Evolutionary conservation across 2,329 filamentous ascomycete species (phyloP).

Genomic region (Stagonosporopsis chrysanthemi): DNA sequence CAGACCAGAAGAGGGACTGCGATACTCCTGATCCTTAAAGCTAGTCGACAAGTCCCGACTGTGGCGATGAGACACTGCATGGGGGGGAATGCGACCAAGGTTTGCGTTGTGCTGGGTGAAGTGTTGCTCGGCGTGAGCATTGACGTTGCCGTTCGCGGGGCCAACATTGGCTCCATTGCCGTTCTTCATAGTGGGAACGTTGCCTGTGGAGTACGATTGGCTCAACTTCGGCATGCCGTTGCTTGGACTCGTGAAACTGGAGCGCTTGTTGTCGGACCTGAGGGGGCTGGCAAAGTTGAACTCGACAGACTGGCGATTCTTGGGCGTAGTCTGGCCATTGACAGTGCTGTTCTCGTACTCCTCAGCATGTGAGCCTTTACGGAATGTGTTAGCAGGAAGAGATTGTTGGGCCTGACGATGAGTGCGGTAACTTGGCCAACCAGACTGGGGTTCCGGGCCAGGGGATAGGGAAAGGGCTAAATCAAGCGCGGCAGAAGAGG

Average conservation of each 20-base stretch:
- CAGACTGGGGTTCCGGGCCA: conserved; percentile 65
- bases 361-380: conserved; percentile 50
- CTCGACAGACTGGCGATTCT: conserved; percentile 58
- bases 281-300: conserved; percentile 51
- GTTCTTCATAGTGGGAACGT: conserved; percentile 85
- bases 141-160: conserved; percentile 35
- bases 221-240: conserved; percentile 77
- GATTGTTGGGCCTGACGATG: conserved; percentile 71
- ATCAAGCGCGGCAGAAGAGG: conserved; percentile 82
- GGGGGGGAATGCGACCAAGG: conserved; percentile 78
- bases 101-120: conserved; percentile 79
- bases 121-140: conserved; percentile 65
- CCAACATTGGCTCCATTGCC: conserved; percentile 56
- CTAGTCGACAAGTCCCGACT: conserved; percentile 72
- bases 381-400: conserved; percentile 63
- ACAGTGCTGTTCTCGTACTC: conserved; percentile 48
- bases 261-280: conserved; percentile 53
- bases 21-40: conserved; percentile 57
- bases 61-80: conserved; percentile 71
- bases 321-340: conserved; percentile 52
- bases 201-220: conserved; percentile 88
- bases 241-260: conserved; percentile 60
- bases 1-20: conserved; percentile 74
- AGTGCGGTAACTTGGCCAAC: conserved; percentile 66
- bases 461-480: conserved; percentile 75